These are phyloP conservation scores for Beauveria pseudobassiana DNA, from an alignment of 2,329 filamentous ascomycete species.

Conservation along the genomic window DNA sequence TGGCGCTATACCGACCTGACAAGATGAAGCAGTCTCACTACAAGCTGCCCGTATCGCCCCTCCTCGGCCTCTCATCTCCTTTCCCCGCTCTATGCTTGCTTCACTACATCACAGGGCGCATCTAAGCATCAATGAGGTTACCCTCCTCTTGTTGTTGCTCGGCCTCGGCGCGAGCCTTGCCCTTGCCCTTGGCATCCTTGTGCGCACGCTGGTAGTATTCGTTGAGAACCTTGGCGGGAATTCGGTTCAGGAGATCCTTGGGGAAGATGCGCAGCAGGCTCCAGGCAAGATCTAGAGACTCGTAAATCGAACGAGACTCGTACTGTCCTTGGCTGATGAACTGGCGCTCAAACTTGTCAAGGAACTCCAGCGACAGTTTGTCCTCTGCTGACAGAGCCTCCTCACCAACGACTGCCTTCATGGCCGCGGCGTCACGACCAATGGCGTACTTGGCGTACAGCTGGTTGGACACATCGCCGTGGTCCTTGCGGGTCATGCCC, in stretches of 20 bases:
- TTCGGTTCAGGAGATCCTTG: slow-evolving; percentile 95
- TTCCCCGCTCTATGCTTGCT: slow-evolving; percentile 8
- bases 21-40: too few relatives aligned
- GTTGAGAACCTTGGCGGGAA: slow-evolving; percentile 73
- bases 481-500: slow-evolving; percentile 91
- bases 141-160: slow-evolving; percentile 39
- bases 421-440: slow-evolving; percentile 92
- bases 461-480: slow-evolving; percentile 98
- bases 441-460: slow-evolving; percentile 99
- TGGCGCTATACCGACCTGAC: background rate
- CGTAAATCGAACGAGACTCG: slow-evolving; percentile 83
- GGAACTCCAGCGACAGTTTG: slow-evolving; percentile 94
- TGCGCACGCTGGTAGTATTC: slow-evolving; percentile 71
- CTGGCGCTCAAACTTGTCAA: slow-evolving; percentile 95
- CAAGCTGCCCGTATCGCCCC: background rate
- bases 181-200: slow-evolving; percentile 56
- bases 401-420: slow-evolving; percentile 99
- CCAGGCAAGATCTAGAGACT: slow-evolving; percentile 95
- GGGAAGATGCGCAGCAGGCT: slow-evolving; percentile 93
- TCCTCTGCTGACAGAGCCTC: slow-evolving; percentile 93
- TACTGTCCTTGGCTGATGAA: slow-evolving; percentile 92
- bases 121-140: slow-evolving; percentile 53
- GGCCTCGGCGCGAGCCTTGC: slow-evolving; percentile 42
- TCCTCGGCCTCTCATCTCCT: slow-evolving; percentile 15
- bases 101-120: background rate